Evolutionary conservation across 2,329 filamentous ascomycete genomes (phyloP).

Genomic region (Thermomyces lanuginosus): DNA sequence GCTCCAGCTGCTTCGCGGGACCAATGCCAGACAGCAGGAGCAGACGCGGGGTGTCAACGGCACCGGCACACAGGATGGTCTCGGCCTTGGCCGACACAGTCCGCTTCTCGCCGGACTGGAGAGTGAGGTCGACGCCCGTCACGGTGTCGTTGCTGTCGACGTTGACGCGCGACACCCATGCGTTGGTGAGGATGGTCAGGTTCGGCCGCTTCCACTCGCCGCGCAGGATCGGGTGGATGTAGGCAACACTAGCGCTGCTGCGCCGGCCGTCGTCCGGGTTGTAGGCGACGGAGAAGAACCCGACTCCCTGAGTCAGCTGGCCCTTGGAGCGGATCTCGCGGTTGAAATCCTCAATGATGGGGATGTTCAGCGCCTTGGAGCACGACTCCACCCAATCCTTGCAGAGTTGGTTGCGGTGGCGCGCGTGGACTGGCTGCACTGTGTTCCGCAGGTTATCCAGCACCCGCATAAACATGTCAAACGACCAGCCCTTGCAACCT

Average conservation of each 20-base stretch:
- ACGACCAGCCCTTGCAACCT: slow-evolving; percentile 73
- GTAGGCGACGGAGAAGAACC: slow-evolving; percentile 83
- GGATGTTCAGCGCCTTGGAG: slow-evolving; percentile 62
- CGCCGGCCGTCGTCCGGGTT: slow-evolving; percentile 75
- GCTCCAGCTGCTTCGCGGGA: slow-evolving; percentile 34
- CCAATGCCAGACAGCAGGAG: slow-evolving; percentile 40
- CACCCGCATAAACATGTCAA: slow-evolving; percentile 66
- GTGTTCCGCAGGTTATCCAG: slow-evolving; percentile 76
- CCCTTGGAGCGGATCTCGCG: slow-evolving; percentile 60
- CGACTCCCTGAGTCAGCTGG: slow-evolving; percentile 56
- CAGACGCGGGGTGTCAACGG: slow-evolving; percentile 62
- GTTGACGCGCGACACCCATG: slow-evolving; percentile 72
- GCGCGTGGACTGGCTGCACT: slow-evolving; percentile 72
- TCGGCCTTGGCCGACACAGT: slow-evolving; percentile 49
- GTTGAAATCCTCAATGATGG: slow-evolving; percentile 75
- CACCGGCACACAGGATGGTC: slow-evolving; percentile 64
- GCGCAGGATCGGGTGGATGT: slow-evolving; percentile 78
- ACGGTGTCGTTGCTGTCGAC: slow-evolving; percentile 52
- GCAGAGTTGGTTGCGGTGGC: slow-evolving; percentile 79
- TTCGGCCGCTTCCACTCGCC: slow-evolving; percentile 71
- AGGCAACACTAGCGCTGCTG: slow-evolving; percentile 76
- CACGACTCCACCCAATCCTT: slow-evolving; percentile 77
- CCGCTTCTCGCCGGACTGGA: slow-evolving; percentile 42
- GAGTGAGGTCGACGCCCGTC: slow-evolving; percentile 54
- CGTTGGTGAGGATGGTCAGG: slow-evolving; percentile 70